These are phyloP conservation scores for Agaricus subrufescens DNA, from an alignment of 768 basidiomycete genomes.

Conservation along the genomic window DNA sequence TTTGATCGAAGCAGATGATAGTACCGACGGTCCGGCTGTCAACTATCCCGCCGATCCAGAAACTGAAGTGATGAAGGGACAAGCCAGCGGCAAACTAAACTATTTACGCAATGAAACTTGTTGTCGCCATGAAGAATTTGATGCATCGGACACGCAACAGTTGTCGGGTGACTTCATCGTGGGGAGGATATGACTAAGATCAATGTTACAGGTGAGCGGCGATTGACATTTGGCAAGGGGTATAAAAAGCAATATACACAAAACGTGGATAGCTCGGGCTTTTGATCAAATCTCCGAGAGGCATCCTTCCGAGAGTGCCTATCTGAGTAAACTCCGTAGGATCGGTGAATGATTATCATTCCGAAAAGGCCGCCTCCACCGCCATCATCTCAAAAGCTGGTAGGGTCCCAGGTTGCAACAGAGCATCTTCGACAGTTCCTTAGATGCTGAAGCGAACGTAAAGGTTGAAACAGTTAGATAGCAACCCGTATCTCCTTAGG, in stretches of 20 bases:
- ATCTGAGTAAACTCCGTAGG: neutral
- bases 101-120: neutral
- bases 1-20: neutral
- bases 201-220: neutral
- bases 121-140: neutral
- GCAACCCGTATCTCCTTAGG: neutral
- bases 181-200: neutral
- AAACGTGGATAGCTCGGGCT: neutral
- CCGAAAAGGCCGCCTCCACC: neutral
- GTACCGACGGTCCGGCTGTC: neutral
- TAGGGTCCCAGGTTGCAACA: neutral
- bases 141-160: neutral
- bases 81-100: neutral
- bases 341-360: neutral
- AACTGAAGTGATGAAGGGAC: neutral
- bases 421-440: neutral
- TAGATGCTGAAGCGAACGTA: neutral
- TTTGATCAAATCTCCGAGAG: conserved; percentile 1
- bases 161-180: neutral
- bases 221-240: conserved; percentile 1
- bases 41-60: conserved; percentile 5
- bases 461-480: no score
- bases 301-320: neutral
- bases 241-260: neutral
- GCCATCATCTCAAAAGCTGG: neutral